Conservation (phyloP, 2,329 filamentous ascomycete species). For the Cladophialophora chaetospira region DNA sequence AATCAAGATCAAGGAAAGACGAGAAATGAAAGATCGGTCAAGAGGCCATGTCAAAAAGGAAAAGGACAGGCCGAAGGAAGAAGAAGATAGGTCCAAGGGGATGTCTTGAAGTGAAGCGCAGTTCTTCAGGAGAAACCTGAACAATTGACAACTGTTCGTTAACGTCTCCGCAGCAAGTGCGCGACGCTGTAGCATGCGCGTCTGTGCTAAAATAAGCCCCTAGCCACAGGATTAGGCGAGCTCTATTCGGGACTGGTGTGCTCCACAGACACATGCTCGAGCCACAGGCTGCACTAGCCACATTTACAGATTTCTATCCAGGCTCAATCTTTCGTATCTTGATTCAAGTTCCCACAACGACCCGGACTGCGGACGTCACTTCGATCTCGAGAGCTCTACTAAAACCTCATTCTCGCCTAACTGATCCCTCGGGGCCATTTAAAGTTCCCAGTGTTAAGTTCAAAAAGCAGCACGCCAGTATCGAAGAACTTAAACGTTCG, state of each 20-base stretch:
- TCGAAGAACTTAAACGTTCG: not conserved
- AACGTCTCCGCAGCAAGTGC: constrained; percentile 32
- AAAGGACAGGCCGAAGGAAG: constrained; percentile 25
- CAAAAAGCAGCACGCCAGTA: not conserved
- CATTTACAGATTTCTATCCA: constrained; percentile 12
- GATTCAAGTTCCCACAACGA: not conserved
- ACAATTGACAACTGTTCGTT: constrained; percentile 25
- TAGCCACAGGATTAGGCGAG: not conserved
- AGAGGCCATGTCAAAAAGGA: constrained; percentile 22
- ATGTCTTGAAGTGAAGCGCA: constrained; percentile 32
- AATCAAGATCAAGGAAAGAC: constrained; percentile 38
- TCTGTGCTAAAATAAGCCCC: not conserved
- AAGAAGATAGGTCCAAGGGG: constrained; percentile 28
- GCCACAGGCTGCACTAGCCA: constrained; percentile 13
- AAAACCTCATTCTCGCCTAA: too few relatives aligned
- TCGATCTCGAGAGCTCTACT: too few relatives aligned
- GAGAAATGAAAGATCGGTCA: constrained; percentile 37
- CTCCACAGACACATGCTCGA: not conserved
- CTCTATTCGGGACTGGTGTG: not conserved
- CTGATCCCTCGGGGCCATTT: too few relatives aligned
- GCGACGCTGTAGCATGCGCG: constrained; percentile 3
- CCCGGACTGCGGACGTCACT: too few relatives aligned
- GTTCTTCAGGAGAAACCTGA: constrained; percentile 27
- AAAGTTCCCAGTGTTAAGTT: not conserved
- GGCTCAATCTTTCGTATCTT: constrained; percentile 7